Evolutionary conservation across 2,329 filamentous ascomycete genomes (phyloP).

Genomic region (Trichoderma brevicompactum): DNA sequence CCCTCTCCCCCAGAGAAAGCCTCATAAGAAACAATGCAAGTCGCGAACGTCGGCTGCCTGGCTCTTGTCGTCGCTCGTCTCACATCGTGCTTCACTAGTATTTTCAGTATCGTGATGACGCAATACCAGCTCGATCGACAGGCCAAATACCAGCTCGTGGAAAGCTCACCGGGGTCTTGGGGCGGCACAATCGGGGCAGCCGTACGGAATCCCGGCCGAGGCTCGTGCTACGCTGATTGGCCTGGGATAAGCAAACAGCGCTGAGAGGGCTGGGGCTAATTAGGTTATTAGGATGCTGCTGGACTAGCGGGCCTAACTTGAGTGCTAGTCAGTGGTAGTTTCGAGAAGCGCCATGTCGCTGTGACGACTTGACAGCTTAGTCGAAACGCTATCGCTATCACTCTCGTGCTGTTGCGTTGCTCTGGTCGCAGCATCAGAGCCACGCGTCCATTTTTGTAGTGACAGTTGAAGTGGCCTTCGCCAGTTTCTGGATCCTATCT

Average conservation of each 20-base stretch:
- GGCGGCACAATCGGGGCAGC: slow-evolving; percentile 14
- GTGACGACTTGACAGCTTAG: neutral
- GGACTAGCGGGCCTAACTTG: slow-evolving; percentile 4
- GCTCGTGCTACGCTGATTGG: slow-evolving; percentile 18
- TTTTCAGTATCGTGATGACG: slow-evolving; percentile 7
- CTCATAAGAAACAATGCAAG: neutral
- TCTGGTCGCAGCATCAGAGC: neutral
- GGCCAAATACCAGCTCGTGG: slow-evolving; percentile 6
- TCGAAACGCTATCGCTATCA: neutral
- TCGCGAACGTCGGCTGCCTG: neutral
- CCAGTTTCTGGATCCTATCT: neutral
- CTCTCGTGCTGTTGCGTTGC: neutral
- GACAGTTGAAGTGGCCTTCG: too few relatives aligned
- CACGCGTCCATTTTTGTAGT: neutral
- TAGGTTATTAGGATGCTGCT: slow-evolving; percentile 3
- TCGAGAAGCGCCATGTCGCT: slow-evolving; percentile 10
- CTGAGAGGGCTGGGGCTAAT: neutral
- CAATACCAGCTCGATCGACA: slow-evolving; percentile 13
- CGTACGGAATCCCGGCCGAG: slow-evolving; percentile 8
- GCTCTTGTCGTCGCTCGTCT: neutral
- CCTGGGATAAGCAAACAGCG: neutral
- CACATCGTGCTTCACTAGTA: neutral
- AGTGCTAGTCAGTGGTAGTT: neutral
- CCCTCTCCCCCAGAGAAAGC: neutral
- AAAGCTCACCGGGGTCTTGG: slow-evolving; percentile 10